These are phyloP conservation scores for Paxillus involutus DNA, from an alignment of 768 basidiomycete genomes.

Conservation along the genomic window DNA sequence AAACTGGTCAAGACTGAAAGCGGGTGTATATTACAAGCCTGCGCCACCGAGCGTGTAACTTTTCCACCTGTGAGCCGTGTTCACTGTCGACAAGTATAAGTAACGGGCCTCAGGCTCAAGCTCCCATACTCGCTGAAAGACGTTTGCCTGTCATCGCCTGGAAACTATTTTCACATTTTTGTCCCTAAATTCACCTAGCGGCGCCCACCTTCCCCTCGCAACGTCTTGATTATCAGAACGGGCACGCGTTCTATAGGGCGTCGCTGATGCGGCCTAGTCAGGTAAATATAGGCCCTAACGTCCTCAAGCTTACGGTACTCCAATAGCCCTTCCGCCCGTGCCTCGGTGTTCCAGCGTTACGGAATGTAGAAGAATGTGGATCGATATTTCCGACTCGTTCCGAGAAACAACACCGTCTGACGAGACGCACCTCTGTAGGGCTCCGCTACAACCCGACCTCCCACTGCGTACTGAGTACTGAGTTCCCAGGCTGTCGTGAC, in stretches of 20 bases:
- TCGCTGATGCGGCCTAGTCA: neutral
- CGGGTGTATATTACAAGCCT: neutral
- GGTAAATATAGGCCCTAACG: neutral
- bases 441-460: no score
- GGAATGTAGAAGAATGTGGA: no score
- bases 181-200: neutral
- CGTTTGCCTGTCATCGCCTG: neutral
- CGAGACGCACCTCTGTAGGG: no score
- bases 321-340: no score
- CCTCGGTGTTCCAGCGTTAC: no score
- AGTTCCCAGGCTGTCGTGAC: no score
- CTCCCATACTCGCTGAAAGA: neutral
- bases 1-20: neutral
- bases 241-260: neutral
- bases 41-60: constrained; percentile 1
- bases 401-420: no score
- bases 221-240: neutral
- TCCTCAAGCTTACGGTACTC: neutral
- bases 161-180: neutral
- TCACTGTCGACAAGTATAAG: no score
- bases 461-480: no score
- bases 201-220: neutral
- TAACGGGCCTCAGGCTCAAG: no score
- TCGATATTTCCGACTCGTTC: no score
- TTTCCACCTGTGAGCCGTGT: neutral